Evolutionary conservation across 2,329 filamentous ascomycete genomes (phyloP).

Genomic region (Colletotrichum sp.): DNA sequence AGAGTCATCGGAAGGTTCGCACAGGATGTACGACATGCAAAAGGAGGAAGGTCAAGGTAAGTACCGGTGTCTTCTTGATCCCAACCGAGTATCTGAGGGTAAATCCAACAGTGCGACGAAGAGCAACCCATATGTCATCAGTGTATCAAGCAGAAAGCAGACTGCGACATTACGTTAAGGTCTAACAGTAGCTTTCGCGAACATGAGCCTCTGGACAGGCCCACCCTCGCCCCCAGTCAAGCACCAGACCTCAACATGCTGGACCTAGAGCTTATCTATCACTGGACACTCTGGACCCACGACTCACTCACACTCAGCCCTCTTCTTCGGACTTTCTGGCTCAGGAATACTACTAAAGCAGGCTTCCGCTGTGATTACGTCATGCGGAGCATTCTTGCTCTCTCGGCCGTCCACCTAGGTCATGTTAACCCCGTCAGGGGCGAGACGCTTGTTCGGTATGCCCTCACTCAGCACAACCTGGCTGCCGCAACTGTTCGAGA

Average conservation of each 20-base stretch:
- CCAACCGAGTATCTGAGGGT: neutral
- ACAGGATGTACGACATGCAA: slow-evolving; percentile 43
- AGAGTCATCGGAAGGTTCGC: slow-evolving; percentile 32
- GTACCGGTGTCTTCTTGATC: neutral
- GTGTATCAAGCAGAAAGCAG: slow-evolving; percentile 41
- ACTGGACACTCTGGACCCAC: slow-evolving; percentile 53
- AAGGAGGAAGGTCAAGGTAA: slow-evolving; percentile 43
- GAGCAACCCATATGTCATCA: slow-evolving; percentile 40
- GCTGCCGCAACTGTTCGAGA: neutral
- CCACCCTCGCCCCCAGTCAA: neutral
- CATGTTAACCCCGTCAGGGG: slow-evolving; percentile 23
- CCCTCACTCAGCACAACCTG: neutral
- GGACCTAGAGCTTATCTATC: slow-evolving; percentile 58
- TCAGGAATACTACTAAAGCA: slow-evolving; percentile 47
- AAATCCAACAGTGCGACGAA: slow-evolving; percentile 40
- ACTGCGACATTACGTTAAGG: slow-evolving; percentile 34
- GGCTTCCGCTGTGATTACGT: slow-evolving; percentile 51
- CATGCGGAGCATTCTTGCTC: slow-evolving; percentile 51
- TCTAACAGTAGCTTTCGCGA: neutral
- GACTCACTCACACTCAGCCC: slow-evolving; percentile 48
- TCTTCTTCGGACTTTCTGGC: slow-evolving; percentile 48
- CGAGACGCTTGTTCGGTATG: neutral
- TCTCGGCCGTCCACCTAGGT: slow-evolving; percentile 54
- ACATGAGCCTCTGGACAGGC: neutral
- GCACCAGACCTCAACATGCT: slow-evolving; percentile 37